Evolutionary conservation across 2,329 filamentous ascomycete species (phyloP), one percentile per base, ranked within the genome.

Genomic region (Colletotrichum agaves): DNA sequence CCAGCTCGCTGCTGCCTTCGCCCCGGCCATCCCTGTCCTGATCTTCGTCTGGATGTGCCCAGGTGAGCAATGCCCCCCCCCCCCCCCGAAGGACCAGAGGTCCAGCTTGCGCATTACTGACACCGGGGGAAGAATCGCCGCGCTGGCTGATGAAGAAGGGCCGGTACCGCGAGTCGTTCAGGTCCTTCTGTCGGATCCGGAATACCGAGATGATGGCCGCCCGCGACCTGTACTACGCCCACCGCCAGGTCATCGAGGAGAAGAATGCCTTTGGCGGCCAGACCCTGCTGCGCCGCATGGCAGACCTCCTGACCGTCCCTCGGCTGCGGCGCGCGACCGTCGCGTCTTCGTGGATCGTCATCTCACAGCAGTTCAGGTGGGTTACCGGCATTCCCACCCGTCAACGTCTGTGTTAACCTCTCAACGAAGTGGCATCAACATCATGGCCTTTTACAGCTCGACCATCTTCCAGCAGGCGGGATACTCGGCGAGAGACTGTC

Each of bases 81-180:
- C n/a, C n/a, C n/a, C n/a, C n/a, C n/a, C n/a, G n/a, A n/a, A 1
- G 31, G 1, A 0, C 13, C 11, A 13, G 12, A 0, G 1, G 21
- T 0, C 4, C 8, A n/a, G 10, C 6, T 2, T 15, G 27, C 1
- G 2, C 15, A 21, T 31, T 0, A 3, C 35, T 65, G 3, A 50
- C 5, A 27, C 2, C 1, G 19, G 15, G 3, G 4, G 13, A 4
- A 6, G 88, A 90, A 74, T 89, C 86, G 4, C 88, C 88, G 0
- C 84, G 88, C 67, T 90, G 87, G 87, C 81, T 84, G 58, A 87
- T 90, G 84, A 89, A 91, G 77, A 90, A 92, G 76, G 82, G 83
- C 19, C 82, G 84, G 46, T 89, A 90, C 71, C 72, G 74, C 7
- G 80, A 90, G 3, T 91, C 91, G 1, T 93, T 87, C 78, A 76